Base-by-base conservation (phyloP, 441 rosid genomes). In the Rhodomyrtus psidioides region DNA sequence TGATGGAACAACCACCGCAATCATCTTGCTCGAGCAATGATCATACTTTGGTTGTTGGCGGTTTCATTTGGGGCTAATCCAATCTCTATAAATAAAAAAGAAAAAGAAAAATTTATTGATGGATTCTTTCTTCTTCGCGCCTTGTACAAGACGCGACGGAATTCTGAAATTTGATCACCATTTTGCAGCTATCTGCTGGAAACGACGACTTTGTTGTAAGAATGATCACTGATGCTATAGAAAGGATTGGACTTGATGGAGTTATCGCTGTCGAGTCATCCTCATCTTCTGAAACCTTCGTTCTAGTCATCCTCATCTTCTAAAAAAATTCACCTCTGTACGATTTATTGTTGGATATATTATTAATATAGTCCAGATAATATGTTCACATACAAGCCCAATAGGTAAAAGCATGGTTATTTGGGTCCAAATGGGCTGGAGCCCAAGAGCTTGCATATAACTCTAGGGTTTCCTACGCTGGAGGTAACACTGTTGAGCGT, bases 1-100 rank as follows among this genome's bases (percentile, higher is more conserved):
- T 84, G 99, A 96, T 91, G 98, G 98, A 83, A 97, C 98, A 1
- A 93, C 98, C 6, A 96, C 98, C 70, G 99, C 98, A 4, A 92
- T 96, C 56, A 90, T 97, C 87, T 92, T 96, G 98, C 99, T 84
- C 93, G 96, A 87, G 95, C 88, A 82, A 94, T 96, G 95, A 92
- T 96, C 90, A 95, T 91, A 85, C 91, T 90, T 55, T 98, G 98
- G 49, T 82, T 94, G 87, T 82, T 96, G 88, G 95, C 96, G 4
- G 94, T 97, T 87, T 87, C 95, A 84, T 94, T 94, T 88, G 98
- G 98, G 84, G 98, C 98, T 89, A 94, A 94, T 86, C 98, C 98
- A 55, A 88, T 97, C 91, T 89, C 96, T 56, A 4, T 42, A 42
- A 34, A 34, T 42, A 42, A 42, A 42, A n/a, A 42, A 84, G 96